These are phyloP conservation scores for Backusella tuberculispora DNA, from an alignment of 192 early-diverging fungal species.

Conservation along the genomic window DNA sequence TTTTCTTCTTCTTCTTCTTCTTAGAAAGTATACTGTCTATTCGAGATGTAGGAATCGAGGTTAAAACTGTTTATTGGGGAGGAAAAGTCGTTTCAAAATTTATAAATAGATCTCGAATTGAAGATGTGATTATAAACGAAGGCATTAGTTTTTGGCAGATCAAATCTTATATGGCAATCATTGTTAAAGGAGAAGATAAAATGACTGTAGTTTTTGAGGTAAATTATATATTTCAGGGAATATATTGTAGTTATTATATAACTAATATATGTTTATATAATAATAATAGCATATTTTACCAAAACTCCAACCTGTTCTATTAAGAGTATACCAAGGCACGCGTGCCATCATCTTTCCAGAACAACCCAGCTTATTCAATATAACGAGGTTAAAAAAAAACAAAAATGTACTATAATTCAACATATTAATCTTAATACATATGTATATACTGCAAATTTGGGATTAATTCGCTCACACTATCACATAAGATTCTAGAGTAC, in stretches of 20 bases:
- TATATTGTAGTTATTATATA: not conserved
- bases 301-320: conserved; percentile 45
- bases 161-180: conserved; percentile 71
- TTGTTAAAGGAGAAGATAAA: conserved; percentile 60
- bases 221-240: not conserved
- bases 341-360: conserved; percentile 55
- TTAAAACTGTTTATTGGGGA: conserved; percentile 59
- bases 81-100: conserved; percentile 57
- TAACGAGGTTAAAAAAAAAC: not conserved
- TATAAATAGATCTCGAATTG: conserved; percentile 65
- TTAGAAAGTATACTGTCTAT: conserved; percentile 70
- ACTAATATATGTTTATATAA: not conserved
- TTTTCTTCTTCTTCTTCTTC: not conserved
- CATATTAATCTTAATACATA: too few species aligned
- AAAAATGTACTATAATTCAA: too few species aligned
- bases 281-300: conserved; percentile 54
- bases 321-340: conserved; percentile 57
- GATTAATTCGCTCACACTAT: too few species aligned
- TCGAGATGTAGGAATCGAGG: conserved; percentile 69
- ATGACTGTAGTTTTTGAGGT: conserved; percentile 78
- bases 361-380: not conserved
- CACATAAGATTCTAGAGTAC: too few species aligned
- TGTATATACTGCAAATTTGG: too few species aligned
- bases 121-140: conserved; percentile 78
- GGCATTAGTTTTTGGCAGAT: conserved; percentile 74